Base-by-base conservation (phyloP, 2,329 filamentous ascomycete species). In the Ophiosphaerella narmari region DNA sequence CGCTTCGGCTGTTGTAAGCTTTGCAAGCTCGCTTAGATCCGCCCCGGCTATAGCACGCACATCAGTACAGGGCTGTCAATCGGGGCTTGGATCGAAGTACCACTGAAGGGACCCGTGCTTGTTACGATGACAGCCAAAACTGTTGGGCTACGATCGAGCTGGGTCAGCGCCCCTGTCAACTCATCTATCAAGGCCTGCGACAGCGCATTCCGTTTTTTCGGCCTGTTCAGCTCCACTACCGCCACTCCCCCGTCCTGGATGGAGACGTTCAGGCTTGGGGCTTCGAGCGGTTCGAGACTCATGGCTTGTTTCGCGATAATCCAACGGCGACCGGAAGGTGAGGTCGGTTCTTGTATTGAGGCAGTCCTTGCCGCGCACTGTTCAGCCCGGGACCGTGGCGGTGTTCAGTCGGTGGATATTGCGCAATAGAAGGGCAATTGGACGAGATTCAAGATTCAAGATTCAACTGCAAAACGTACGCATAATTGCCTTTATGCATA, bases 21-120 rank as follows among this genome's bases (percentile, higher is more conserved):
- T 85, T 12, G 89, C 87, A 90, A 97, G 96, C 77, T 97, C 93
- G 77, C 95, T 96, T 78, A 97, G 96, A 74, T 97, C 93, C 48
- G 93, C 93, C 43, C 93, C 93, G 46, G 93, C 93, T 78, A 54
- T 46, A 14, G 14, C 24, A 42, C 23, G 24, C 29, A 36, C 33
- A 42, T 63, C 39, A 63, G 48, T 48, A n/a, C 34, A 13, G 29
- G 34, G 26, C 24, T 14, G 7, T 55, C 18, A 14, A 29, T 29
- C 32, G n/a, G 23, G 29, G 23, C 12, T 31, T 26, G 13, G 35
- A 18, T 13, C 71, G 16, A 80, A 79, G 74, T 26, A 93, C 93
- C 66, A 39, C 62, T 63, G 44, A 68, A 68, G 70, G 97, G 97
- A 34, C 89, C 81, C 44, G 87, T 92, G 44, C 93, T 92, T 1